phyloP scores from a whole-genome alignment of 2,329 filamentous ascomycete species.

The Ceratocystis colombiana region DNA sequence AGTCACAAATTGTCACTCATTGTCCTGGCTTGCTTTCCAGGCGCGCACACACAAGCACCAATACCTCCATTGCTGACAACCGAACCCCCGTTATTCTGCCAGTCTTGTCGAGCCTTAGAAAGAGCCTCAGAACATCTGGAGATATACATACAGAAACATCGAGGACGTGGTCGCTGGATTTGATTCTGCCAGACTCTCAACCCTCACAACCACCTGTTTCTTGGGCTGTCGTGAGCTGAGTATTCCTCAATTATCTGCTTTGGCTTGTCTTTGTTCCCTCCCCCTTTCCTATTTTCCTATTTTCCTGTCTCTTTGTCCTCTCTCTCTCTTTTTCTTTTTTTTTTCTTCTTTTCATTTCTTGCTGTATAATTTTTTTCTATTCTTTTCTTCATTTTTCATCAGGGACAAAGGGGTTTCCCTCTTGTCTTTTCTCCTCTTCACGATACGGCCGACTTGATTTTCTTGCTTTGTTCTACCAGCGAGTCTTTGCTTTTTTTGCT shows the following conservation, averaged over 20 bases:
- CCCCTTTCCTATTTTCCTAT: background rate
- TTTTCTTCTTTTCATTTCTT: constrained; percentile 3
- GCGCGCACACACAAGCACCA: background rate
- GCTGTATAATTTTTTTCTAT: constrained; percentile 1
- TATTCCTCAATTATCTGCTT: background rate
- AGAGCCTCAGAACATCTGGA: background rate
- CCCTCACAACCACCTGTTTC: background rate
- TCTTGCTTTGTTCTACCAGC: constrained; percentile 13
- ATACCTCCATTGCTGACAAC: background rate
- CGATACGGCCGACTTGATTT: constrained; percentile 7
- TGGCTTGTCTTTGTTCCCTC: background rate
- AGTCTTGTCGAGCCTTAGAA: background rate
- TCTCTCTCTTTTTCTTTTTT: background rate
- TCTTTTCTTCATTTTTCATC: background rate
- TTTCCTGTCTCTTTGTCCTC: background rate
- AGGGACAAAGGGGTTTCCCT: background rate
- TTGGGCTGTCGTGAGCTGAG: background rate
- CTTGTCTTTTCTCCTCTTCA: constrained; percentile 8
- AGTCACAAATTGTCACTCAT: background rate
- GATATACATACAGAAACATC: background rate
- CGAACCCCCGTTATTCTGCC: background rate
- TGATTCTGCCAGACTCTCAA: background rate
- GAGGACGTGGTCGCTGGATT: background rate
- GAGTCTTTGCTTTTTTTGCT: constrained; percentile 1
- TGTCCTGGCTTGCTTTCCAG: background rate